Conservation (phyloP, 345 rosid genomes). For the Cardamine resedifolia region DNA sequence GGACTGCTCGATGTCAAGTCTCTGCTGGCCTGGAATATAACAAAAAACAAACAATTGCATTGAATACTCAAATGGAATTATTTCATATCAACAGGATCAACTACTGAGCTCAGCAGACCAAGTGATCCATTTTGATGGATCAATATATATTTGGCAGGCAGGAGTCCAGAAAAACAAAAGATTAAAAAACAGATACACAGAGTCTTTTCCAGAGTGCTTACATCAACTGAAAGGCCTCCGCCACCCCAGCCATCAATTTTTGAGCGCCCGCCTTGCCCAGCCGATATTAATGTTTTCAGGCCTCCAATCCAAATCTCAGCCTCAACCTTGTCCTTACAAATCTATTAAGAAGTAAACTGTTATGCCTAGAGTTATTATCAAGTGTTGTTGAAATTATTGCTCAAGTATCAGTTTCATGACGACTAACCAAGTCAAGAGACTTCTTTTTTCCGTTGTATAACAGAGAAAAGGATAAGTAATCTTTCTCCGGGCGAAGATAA, state of each 20-base stretch:
- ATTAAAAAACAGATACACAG: not conserved
- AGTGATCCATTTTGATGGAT: not conserved
- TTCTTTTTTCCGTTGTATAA: constrained; percentile 79
- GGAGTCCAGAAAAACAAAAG: not conserved
- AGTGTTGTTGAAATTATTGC: constrained; percentile 10
- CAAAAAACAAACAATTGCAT: not conserved
- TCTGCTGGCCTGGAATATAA: constrained; percentile 70
- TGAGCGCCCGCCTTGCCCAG: constrained; percentile 85
- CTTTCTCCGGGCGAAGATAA: constrained; percentile 81
- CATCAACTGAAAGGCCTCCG: constrained; percentile 80
- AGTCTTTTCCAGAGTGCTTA: constrained; percentile 40
- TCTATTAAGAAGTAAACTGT: constrained; percentile 51
- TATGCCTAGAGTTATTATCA: constrained; percentile 28
- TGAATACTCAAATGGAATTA: not conserved
- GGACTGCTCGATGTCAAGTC: constrained; percentile 86
- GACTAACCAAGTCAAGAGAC: constrained; percentile 96
- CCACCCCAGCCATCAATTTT: constrained; percentile 97
- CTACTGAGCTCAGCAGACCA: constrained; percentile 1
- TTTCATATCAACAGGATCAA: not conserved
- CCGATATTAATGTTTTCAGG: constrained; percentile 65
- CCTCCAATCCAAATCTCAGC: constrained; percentile 92
- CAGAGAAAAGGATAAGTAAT: constrained; percentile 87
- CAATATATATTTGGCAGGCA: not conserved
- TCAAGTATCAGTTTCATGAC: constrained; percentile 2
- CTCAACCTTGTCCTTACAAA: constrained; percentile 94